A percentile compares a stretch with the other conserved stretches of the same genome.
phyloP scores from a whole-genome alignment of 1,284 basidiomycete species.

The Exobasidium cylindrosporum region DNA sequence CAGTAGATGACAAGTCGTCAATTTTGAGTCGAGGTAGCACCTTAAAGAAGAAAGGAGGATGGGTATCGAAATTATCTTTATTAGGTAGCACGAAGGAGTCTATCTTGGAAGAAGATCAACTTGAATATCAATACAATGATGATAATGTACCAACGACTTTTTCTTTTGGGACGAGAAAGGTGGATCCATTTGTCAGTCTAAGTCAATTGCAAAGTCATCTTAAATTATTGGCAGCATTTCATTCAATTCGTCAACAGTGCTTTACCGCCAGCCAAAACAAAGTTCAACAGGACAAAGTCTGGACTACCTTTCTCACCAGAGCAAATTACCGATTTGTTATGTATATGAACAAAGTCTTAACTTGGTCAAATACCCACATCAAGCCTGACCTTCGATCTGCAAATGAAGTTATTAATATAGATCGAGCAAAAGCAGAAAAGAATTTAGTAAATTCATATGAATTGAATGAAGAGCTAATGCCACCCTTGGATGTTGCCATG shows the following conservation, averaged over 20 bases:
- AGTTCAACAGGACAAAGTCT: slow-evolving; percentile 7
- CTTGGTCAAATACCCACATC: background rate
- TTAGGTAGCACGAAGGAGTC: too few species aligned
- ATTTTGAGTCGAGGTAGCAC: too few species aligned
- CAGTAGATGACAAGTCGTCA: too few species aligned
- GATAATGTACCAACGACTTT: too few species aligned
- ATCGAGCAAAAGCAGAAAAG: slow-evolving; percentile 1
- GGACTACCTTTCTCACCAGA: slow-evolving; percentile 33
- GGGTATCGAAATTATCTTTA: too few species aligned
- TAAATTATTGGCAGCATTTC: background rate
- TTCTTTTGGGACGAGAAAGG: too few species aligned
- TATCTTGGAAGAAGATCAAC: too few species aligned
- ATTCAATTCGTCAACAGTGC: background rate
- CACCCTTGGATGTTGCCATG: slow-evolving; percentile 39
- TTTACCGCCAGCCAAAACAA: background rate
- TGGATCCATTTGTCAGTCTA: background rate
- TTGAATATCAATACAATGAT: too few species aligned
- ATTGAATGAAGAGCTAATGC: slow-evolving; percentile 26
- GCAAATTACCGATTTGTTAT: slow-evolving; percentile 37
- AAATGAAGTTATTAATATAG: background rate
- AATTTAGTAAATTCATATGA: slow-evolving; percentile 1
- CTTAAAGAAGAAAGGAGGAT: too few species aligned
- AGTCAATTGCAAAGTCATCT: background rate
- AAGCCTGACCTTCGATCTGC: background rate
- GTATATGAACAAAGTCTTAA: slow-evolving; percentile 27